phyloP scores from a whole-genome alignment of 2,329 filamentous ascomycete genomes.

The Alternaria dauci region DNA sequence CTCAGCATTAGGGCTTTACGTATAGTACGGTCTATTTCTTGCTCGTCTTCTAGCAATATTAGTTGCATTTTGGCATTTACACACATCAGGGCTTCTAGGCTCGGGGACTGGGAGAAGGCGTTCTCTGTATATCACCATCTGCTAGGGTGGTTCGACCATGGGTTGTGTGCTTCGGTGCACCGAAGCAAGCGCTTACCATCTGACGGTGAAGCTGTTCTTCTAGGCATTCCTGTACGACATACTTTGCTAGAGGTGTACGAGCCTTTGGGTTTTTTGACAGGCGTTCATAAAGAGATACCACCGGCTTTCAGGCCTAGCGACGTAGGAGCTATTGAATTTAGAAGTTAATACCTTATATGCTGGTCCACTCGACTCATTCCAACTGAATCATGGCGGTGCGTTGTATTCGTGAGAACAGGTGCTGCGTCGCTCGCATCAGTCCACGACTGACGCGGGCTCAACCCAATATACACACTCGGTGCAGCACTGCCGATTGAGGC shows the following conservation, averaged over 20 bases:
- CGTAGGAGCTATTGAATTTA: slow-evolving; percentile 26
- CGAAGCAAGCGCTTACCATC: slow-evolving; percentile 20
- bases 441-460: slow-evolving; percentile 27
- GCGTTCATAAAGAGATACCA: slow-evolving; percentile 38
- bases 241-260: slow-evolving; percentile 45
- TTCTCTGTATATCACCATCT: slow-evolving; percentile 35
- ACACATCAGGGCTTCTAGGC: slow-evolving; percentile 36
- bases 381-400: not conserved
- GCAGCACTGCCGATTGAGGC: not conserved
- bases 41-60: slow-evolving; percentile 41
- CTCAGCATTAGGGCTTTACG: not conserved
- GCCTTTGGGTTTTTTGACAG: slow-evolving; percentile 23
- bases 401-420: not conserved
- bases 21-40: slow-evolving; percentile 16
- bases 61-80: slow-evolving; percentile 45
- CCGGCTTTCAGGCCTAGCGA: slow-evolving; percentile 34
- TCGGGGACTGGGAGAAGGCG: slow-evolving; percentile 33
- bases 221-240: slow-evolving; percentile 34
- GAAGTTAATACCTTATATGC: slow-evolving; percentile 6
- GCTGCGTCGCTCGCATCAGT: slow-evolving; percentile 20
- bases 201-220: slow-evolving; percentile 22
- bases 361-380: not conserved
- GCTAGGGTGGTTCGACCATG: slow-evolving; percentile 29
- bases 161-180: slow-evolving; percentile 32
- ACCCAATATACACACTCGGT: slow-evolving; percentile 11